These are phyloP conservation scores for Volutella citrinella DNA, from an alignment of 2,329 filamentous ascomycete species.

Conservation along the genomic window DNA sequence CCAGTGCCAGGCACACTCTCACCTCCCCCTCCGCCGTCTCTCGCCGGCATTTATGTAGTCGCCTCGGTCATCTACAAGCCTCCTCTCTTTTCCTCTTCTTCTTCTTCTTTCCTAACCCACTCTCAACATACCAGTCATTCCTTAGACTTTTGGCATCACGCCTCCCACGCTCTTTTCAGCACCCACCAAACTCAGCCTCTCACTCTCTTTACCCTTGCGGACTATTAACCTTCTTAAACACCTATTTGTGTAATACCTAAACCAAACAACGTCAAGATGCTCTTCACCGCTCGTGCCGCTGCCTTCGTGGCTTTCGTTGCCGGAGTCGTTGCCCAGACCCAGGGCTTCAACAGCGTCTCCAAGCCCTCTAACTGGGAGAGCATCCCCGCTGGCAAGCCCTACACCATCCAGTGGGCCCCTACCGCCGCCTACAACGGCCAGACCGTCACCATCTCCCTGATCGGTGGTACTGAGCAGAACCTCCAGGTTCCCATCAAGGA, in stretches of 20 bases:
- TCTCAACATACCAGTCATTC: conserved; percentile 30
- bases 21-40: conserved; percentile 11
- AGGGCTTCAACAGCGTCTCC: conserved; percentile 54
- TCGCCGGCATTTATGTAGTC: conserved; percentile 24
- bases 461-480: conserved; percentile 46
- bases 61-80: conserved; percentile 14
- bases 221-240: conserved; percentile 8
- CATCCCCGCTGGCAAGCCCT: conserved; percentile 47
- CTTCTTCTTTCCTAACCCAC: conserved; percentile 19
- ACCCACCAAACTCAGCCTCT: conserved; percentile 14
- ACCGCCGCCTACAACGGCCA: conserved; percentile 38
- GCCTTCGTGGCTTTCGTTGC: conserved; percentile 51
- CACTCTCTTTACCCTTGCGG: conserved; percentile 11
- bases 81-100: conserved; percentile 12
- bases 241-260: conserved; percentile 20
- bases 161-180: conserved; percentile 31
- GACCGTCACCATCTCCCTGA: conserved; percentile 50
- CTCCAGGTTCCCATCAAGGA: conserved; percentile 40
- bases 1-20: no score
- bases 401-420: conserved; percentile 50
- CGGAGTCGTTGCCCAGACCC: conserved; percentile 50
- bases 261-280: conserved; percentile 46
- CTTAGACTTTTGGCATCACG: conserved; percentile 22
- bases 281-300: conserved; percentile 46
- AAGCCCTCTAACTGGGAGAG: conserved; percentile 42